These are phyloP conservation scores for Camellia lanceoleosa DNA, from an alignment of 148 eudicot species.

Conservation along the genomic window DNA sequence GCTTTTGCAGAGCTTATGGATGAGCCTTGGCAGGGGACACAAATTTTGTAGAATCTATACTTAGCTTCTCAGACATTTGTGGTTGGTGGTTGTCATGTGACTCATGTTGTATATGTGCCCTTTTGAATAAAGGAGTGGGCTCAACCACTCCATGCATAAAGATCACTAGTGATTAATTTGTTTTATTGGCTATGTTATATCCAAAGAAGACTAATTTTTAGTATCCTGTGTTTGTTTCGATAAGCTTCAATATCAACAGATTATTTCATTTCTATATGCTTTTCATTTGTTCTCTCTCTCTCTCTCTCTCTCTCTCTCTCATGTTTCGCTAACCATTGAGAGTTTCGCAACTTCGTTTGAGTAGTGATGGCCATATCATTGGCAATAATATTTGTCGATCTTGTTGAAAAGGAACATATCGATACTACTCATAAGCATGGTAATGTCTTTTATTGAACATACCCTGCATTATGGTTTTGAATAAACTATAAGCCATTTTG, in stretches of 20 bases:
- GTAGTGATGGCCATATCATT: constrained; percentile 62
- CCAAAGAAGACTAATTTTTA: background rate
- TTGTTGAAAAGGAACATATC: constrained; percentile 80
- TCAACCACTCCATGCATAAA: too few relatives aligned
- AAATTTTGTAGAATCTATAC: background rate
- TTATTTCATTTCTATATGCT: constrained; percentile 5
- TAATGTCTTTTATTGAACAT: constrained; percentile 28
- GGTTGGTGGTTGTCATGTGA: background rate
- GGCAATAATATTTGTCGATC: constrained; percentile 88
- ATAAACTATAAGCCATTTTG: background rate
- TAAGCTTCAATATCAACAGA: background rate
- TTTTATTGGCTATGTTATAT: background rate
- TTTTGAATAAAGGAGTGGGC: too few relatives aligned
- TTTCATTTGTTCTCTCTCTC: background rate
- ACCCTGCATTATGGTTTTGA: constrained; percentile 1
- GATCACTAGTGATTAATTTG: background rate
- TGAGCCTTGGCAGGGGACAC: background rate
- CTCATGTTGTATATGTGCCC: background rate
- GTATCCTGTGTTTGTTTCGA: background rate
- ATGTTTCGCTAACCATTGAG: background rate
- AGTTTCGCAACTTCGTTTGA: constrained; percentile 79
- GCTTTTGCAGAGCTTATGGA: background rate
- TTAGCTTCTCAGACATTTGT: background rate
- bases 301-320: too few relatives aligned
- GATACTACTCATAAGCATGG: constrained; percentile 63